Percentiles rank a stretch among this genome's conserved stretches.
Evolutionary conservation across 2,329 filamentous ascomycete genomes (phyloP).

Genomic region (Fusarium illudens): DNA sequence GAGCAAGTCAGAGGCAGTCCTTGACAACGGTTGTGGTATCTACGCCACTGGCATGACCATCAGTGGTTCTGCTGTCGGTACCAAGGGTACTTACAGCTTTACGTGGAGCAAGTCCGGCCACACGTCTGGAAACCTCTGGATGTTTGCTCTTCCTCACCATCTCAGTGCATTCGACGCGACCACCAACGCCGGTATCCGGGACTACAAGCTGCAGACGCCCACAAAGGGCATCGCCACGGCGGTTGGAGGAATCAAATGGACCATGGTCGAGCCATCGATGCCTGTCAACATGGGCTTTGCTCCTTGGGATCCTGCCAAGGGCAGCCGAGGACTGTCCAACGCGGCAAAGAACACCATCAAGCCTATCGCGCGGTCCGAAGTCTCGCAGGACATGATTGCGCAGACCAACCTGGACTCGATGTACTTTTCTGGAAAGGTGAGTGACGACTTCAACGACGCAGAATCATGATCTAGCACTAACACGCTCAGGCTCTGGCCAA

Average conservation of each 20-base stretch:
- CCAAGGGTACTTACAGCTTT: constrained; percentile 76
- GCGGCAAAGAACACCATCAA: constrained; percentile 68
- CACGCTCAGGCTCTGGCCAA: constrained; percentile 71
- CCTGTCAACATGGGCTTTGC: constrained; percentile 79
- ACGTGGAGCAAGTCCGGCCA: constrained; percentile 76
- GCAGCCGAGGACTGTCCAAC: constrained; percentile 58
- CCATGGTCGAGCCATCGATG: constrained; percentile 77
- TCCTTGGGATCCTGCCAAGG: constrained; percentile 73
- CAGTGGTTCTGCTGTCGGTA: constrained; percentile 67
- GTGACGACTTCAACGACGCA: background rate
- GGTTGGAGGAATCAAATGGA: constrained; percentile 78
- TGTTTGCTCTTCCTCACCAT: constrained; percentile 92
- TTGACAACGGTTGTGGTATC: constrained; percentile 78
- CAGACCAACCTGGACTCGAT: constrained; percentile 84
- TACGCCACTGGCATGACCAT: constrained; percentile 74
- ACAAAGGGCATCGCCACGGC: constrained; percentile 85
- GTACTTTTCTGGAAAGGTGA: constrained; percentile 89
- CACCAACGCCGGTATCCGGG: constrained; percentile 60
- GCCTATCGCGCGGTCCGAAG: constrained; percentile 73
- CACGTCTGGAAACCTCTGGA: constrained; percentile 68
- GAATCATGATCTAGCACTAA: background rate
- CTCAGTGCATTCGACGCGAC: constrained; percentile 73
- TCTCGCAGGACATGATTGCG: constrained; percentile 76
- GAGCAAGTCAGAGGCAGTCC: constrained; percentile 66
- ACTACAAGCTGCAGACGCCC: constrained; percentile 75